Evolutionary conservation across 192 early-diverging fungal genomes (phyloP).

Genomic region (Entomortierella chlamydospora): DNA sequence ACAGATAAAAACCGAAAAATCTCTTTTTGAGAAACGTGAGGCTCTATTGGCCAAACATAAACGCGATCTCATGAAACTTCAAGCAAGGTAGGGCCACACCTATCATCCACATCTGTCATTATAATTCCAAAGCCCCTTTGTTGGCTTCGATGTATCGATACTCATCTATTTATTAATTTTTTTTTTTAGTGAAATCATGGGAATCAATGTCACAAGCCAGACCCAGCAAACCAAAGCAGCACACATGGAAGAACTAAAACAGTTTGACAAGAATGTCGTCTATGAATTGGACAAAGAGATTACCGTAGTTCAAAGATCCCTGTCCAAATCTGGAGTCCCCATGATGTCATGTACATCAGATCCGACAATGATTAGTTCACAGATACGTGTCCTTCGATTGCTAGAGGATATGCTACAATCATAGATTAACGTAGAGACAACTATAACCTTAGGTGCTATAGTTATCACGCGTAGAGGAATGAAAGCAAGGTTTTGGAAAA

Average conservation of each 20-base stretch:
- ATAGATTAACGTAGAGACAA: background rate
- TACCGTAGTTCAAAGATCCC: conserved; percentile 7
- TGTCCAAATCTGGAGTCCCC: conserved; percentile 15
- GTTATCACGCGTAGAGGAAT: background rate
- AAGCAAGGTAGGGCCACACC: conserved; percentile 43
- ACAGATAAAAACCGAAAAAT: conserved; percentile 15
- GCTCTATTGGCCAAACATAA: conserved; percentile 21
- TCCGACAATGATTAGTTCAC: conserved; percentile 16
- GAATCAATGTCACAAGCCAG: conserved; percentile 12
- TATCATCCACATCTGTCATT: too few species aligned
- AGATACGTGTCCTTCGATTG: conserved; percentile 39
- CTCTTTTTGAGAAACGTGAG: conserved; percentile 23
- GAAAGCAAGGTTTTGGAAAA: too few species aligned
- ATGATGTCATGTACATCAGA: conserved; percentile 22
- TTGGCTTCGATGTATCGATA: too few species aligned
- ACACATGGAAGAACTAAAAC: conserved; percentile 18
- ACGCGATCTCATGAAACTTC: conserved; percentile 30
- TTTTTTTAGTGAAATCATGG: conserved; percentile 43
- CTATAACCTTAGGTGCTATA: background rate
- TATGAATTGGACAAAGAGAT: conserved; percentile 28
- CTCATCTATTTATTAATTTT: too few species aligned
- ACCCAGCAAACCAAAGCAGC: conserved; percentile 7
- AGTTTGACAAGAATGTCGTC: conserved; percentile 35
- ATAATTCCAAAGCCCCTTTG: too few species aligned
- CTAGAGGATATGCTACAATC: conserved; percentile 39